Conservation (phyloP, 805 yeast genomes). For the Clavispora santaluciae region DNA sequence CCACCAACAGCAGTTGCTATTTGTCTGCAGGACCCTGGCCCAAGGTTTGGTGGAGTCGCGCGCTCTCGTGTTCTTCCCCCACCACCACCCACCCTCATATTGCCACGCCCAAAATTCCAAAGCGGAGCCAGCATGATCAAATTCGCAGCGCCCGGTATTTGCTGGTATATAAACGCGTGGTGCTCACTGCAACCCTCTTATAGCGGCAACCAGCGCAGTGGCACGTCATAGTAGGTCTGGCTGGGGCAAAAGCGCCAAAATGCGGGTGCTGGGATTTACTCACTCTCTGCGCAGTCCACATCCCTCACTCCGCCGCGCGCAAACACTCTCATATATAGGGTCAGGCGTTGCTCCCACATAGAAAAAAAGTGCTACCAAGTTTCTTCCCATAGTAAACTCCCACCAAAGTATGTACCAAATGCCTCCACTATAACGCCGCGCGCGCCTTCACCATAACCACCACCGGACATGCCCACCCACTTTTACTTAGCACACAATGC, state of each 20-base stretch:
- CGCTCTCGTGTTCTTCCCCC: no score
- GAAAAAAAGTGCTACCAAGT: conserved; percentile 12
- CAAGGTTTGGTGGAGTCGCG: no score
- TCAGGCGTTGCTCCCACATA: conserved; percentile 15
- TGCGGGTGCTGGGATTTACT: conserved; percentile 12
- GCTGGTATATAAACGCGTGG: no score
- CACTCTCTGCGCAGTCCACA: conserved; percentile 14
- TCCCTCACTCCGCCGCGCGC: conserved; percentile 15
- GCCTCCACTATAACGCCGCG: conserved; percentile 1
- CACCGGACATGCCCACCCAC: background rate
- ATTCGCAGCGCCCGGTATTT: no score
- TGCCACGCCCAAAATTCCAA: no score
- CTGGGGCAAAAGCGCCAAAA: background rate
- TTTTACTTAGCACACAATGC: background rate
- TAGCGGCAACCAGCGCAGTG: no score
- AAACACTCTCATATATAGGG: conserved; percentile 17
- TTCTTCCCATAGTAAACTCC: conserved; percentile 16
- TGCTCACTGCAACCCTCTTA: no score
- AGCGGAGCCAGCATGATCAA: no score
- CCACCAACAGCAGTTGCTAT: no score
- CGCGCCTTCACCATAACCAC: conserved; percentile 2
- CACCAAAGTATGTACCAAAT: conserved; percentile 13
- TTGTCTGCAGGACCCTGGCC: no score
- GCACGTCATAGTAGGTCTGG: no score
- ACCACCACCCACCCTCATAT: no score